Evolutionary conservation across 768 basidiomycete genomes (phyloP).

Genomic region (Pleurotus sapidus): DNA sequence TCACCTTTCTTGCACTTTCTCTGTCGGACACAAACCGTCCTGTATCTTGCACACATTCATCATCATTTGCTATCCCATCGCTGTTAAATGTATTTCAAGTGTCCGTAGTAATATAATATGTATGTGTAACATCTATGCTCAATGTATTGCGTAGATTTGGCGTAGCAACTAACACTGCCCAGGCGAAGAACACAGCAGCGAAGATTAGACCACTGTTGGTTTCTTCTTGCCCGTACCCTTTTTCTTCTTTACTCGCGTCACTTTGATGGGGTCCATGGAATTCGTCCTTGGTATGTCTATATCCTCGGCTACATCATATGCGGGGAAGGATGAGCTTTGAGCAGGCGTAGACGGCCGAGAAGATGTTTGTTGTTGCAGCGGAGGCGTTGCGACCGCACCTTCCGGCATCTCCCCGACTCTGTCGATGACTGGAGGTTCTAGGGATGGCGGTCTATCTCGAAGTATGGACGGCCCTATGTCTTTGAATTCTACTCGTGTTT

Average conservation of each 20-base stretch:
- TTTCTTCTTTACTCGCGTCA: conserved; percentile 65
- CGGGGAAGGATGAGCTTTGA: conserved; percentile 40
- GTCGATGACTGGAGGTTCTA: conserved; percentile 62
- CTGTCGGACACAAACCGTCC: background rate
- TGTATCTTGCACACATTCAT: conserved; percentile 5
- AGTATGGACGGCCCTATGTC: conserved; percentile 43
- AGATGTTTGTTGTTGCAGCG: conserved; percentile 11
- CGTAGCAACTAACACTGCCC: background rate
- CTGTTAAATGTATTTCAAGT: conserved; percentile 20
- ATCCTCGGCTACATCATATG: conserved; percentile 52
- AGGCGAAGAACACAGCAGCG: background rate
- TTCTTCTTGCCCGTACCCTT: conserved; percentile 64
- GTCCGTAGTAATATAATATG: conserved; percentile 21
- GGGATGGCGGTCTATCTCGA: conserved; percentile 34
- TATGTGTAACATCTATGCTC: conserved; percentile 13
- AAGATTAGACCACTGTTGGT: conserved; percentile 37
- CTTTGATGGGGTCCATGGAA: conserved; percentile 72
- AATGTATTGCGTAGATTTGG: conserved; percentile 6
- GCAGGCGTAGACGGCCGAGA: conserved; percentile 27
- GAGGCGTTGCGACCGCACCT: conserved; percentile 27
- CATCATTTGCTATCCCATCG: conserved; percentile 1
- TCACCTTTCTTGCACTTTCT: conserved; percentile 10
- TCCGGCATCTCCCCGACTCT: conserved; percentile 85
- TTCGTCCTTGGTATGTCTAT: conserved; percentile 37
- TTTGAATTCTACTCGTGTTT: background rate